Base-by-base conservation (phyloP, 441 rosid species). In the Pelargonium citronellum region DNA sequence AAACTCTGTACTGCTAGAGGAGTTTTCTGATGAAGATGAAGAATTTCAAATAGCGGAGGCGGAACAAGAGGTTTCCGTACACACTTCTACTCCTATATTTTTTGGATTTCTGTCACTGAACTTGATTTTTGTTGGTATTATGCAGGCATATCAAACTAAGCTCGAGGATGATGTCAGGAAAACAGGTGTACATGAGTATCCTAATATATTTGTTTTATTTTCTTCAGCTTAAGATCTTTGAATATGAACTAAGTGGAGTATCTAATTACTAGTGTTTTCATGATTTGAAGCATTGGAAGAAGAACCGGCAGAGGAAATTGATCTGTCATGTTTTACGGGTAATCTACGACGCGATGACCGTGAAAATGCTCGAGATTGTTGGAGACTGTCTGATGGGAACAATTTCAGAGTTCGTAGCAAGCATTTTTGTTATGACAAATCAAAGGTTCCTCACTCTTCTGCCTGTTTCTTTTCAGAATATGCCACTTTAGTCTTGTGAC, bases 351-450 rank as follows among this genome's bases (percentile, higher is more conserved):
- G n/a, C 24, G 90, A 95, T 87, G 96, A 91, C 68, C 88, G 79
- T 69, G 98, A 92, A 69, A 89, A 87, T 64, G 83, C 94, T 67
- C 98, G 97, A 75, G 77, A 95, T 75, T 88, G 99, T 82, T 95
- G 99, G 98, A 82, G 75, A 75, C 79, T 89, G 66, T 87, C 98
- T 71, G 89, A 91, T 81, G 98, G 91, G 73, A 84, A 85, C 82
- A 95, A 92, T 79, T 95, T 95, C 81, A 83, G 91, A 87, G 91
- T 95, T 76, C 99, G 99, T 68, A 89, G 96, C 88, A 87, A 83
- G 87, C 84, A 81, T 70, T 95, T 95, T 81, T 89, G 95, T 83
- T 83, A 78, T 37, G 86, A 95, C 86, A 95, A 91, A 80, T 75
- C 92, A 69, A 95, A 95, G 99, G 99, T 91, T 72, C 12, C 71